Evolutionary conservation across 306 rosid species (phyloP).

Genomic region (Trifolium dubium): DNA sequence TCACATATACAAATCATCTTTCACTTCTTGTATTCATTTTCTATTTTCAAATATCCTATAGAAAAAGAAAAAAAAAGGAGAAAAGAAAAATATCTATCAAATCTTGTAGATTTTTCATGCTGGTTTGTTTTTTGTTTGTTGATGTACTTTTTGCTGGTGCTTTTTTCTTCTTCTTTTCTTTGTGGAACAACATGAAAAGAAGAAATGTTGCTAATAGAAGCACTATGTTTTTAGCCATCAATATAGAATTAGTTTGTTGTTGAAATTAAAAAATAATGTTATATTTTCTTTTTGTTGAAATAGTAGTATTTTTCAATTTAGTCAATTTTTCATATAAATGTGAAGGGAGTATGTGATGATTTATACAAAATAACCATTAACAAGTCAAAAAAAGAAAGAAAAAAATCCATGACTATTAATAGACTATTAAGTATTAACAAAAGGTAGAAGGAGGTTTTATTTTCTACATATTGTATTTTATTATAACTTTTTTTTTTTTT

Average conservation of each 20-base stretch:
- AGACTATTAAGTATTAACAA: too few relatives aligned
- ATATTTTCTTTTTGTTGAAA: not conserved
- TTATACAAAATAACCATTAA: not conserved
- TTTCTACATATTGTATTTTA: too few relatives aligned
- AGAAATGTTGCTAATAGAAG: slow-evolving; percentile 10
- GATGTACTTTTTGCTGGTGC: slow-evolving; percentile 5
- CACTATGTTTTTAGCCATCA: not conserved
- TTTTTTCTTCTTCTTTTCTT: slow-evolving; percentile 25
- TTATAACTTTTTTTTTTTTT: too few relatives aligned
- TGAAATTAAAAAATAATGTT: slow-evolving; percentile 2
- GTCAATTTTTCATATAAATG: not conserved
- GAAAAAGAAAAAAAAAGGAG: not conserved
- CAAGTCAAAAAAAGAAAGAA: too few relatives aligned
- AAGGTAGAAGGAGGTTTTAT: not conserved
- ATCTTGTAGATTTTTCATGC: slow-evolving; percentile 10
- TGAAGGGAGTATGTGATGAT: not conserved
- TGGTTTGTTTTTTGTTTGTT: slow-evolving; percentile 20
- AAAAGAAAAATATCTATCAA: not conserved
- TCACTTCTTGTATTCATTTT: slow-evolving; percentile 14
- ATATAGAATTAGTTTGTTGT: slow-evolving; percentile 8
- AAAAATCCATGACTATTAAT: too few relatives aligned
- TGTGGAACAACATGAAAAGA: slow-evolving; percentile 38
- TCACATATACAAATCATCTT: slow-evolving; percentile 11
- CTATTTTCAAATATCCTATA: slow-evolving; percentile 39
- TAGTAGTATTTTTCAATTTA: not conserved